A percentile compares a stretch with the other conserved stretches of the same genome.
Evolutionary conservation across 805 yeast genomes (phyloP).

Genomic region (Candida odintsovae): DNA sequence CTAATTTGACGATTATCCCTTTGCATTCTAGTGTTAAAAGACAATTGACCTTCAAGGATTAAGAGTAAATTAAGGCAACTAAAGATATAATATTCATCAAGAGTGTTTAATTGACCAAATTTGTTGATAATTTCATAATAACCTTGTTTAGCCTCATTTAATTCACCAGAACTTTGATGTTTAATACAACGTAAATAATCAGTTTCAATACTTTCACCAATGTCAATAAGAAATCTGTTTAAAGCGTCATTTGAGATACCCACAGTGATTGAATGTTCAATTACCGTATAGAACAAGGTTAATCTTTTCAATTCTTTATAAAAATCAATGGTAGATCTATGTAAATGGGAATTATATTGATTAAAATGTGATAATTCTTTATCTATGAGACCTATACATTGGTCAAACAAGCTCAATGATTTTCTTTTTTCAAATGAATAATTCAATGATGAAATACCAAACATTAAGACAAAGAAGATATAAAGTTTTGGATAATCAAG

Average conservation of each 20-base stretch:
- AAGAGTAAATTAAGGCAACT: constrained; percentile 10
- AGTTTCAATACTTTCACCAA: background rate
- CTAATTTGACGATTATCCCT: constrained; percentile 1
- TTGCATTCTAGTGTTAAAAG: constrained; percentile 4
- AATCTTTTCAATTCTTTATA: constrained; percentile 2
- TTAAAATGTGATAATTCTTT: background rate
- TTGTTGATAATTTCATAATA: constrained; percentile 5
- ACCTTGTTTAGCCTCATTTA: constrained; percentile 6
- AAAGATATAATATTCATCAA: constrained; percentile 12
- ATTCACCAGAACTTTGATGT: constrained; percentile 13
- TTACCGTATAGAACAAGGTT: constrained; percentile 8
- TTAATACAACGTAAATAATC: constrained; percentile 11
- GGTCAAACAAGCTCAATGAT: constrained; percentile 5
- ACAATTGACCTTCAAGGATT: constrained; percentile 13
- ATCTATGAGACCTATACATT: constrained; percentile 2
- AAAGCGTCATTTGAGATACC: constrained; percentile 4
- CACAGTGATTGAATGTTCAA: constrained; percentile 11
- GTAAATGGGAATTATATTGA: background rate
- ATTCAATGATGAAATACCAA: constrained; percentile 10
- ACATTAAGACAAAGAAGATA: constrained; percentile 4
- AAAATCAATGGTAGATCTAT: background rate
- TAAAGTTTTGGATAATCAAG: constrained; percentile 6
- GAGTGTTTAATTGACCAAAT: background rate
- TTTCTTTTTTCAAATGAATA: constrained; percentile 19
- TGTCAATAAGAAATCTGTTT: background rate